Evolutionary conservation across 2,329 filamentous ascomycete species (phyloP).

Genomic region (Botrytis cinerea): DNA sequence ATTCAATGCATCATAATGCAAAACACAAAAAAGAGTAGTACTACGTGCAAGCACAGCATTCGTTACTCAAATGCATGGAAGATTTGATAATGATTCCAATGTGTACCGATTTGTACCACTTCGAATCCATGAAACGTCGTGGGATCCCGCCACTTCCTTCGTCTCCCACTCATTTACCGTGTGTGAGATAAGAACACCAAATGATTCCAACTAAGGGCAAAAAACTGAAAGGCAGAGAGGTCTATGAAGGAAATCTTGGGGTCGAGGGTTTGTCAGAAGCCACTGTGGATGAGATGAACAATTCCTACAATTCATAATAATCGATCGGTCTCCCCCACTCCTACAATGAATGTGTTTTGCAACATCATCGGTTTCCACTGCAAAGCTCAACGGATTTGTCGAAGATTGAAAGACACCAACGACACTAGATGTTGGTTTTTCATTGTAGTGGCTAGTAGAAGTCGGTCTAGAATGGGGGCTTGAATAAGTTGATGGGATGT

Average conservation of each 20-base stretch:
- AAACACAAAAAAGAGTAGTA: background rate
- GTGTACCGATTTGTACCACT: background rate
- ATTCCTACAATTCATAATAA: constrained; percentile 2
- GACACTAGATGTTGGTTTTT: background rate
- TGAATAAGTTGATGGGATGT: background rate
- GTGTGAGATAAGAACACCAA: background rate
- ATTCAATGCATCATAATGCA: background rate
- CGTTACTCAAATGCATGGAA: background rate
- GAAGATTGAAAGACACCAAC: background rate
- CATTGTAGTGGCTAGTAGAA: background rate
- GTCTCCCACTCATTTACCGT: constrained; percentile 18
- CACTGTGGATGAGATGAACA: background rate
- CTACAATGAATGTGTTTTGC: background rate
- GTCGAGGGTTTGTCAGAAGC: constrained; percentile 9
- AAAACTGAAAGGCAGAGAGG: background rate
- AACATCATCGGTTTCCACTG: background rate
- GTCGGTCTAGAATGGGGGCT: constrained; percentile 5
- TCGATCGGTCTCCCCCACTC: background rate
- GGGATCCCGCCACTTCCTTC: constrained; percentile 25
- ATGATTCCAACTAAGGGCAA: background rate
- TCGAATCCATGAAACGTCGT: constrained; percentile 20
- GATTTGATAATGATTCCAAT: background rate
- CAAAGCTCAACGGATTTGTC: background rate
- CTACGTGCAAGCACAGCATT: background rate
- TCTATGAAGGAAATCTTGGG: background rate